phyloP scores from a whole-genome alignment of 768 basidiomycete genomes.

The Boletus rufocinnamomeus region DNA sequence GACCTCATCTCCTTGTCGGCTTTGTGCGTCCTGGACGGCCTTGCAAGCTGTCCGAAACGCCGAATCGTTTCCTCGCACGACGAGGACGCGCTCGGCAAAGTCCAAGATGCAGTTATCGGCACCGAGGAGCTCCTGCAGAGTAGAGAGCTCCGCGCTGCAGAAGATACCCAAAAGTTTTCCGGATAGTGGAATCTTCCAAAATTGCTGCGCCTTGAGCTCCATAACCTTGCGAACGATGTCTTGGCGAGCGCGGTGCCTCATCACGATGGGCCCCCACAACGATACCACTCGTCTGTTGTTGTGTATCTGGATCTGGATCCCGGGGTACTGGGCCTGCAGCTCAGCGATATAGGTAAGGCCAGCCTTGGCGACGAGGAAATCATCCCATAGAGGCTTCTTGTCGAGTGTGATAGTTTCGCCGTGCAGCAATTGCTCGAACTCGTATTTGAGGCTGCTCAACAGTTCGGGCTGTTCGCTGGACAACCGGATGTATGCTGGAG shows the following conservation, averaged over 20 bases:
- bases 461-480: slow-evolving; percentile 50
- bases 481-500: slow-evolving; percentile 45
- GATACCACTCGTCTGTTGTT: slow-evolving; percentile 45
- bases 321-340: slow-evolving; percentile 41
- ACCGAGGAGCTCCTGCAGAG: slow-evolving; percentile 53
- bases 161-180: slow-evolving; percentile 49
- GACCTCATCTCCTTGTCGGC: slow-evolving; percentile 32
- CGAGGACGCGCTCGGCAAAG: slow-evolving; percentile 41
- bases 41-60: slow-evolving; percentile 39
- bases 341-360: slow-evolving; percentile 49
- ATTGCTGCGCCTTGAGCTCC: slow-evolving; percentile 44
- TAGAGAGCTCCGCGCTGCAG: slow-evolving; percentile 45
- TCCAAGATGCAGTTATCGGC: slow-evolving; percentile 58
- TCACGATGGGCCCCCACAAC: slow-evolving; percentile 51
- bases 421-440: slow-evolving; percentile 60
- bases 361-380: slow-evolving; percentile 49
- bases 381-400: slow-evolving; percentile 63
- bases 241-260: slow-evolving; percentile 43
- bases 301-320: slow-evolving; percentile 48
- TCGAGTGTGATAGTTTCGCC: slow-evolving; percentile 60
- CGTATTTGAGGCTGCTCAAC: slow-evolving; percentile 56
- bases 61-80: slow-evolving; percentile 56
- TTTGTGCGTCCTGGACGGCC: slow-evolving; percentile 43
- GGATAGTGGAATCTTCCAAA: slow-evolving; percentile 48
- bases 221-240: slow-evolving; percentile 50